Evolutionary conservation across 2,329 filamentous ascomycete species (phyloP), one percentile per base, ranked within the genome.

Genomic region (Fusarium pseudograminearum): DNA sequence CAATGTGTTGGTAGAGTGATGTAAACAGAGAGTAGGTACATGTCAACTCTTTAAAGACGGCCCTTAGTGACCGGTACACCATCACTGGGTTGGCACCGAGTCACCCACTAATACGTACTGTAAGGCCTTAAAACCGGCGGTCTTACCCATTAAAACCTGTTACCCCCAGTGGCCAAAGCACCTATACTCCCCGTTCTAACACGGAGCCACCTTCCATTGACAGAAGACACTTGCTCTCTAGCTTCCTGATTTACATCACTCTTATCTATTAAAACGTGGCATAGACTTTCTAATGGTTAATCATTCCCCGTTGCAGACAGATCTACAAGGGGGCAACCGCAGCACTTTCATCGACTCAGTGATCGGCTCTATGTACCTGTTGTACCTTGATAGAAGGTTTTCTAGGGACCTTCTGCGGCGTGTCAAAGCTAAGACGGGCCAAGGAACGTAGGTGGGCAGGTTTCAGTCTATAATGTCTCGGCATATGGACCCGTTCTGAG

Each of bases 401-500:
- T 51, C 48, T 36, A 51, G 24, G 34, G 33, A 7, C 48, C 48
- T 51, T 51, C 33, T 51, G 18, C 24, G 34, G 28, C 34, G 24
- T 38, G 34, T 50, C n/a, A 36, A 26, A 26, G 2, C 20, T 7
- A 50, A 15, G 10, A 12, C 24, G 48, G 48, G 9, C 26, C 14
- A 62, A 20, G 10, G 57, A 20, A 38, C 36, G 14, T 18, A 36
- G 16, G 33, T 36, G 5, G 12, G 12, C n/a, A 7, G n/a, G 36
- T 40, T 40, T 40, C 36, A 40, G n/a, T 14, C 26, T 28, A 26
- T 22, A 18, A 24, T 2, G 26, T 46, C 26, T 61, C 57, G 46
- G 60, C 15, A 44, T 51, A 51, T 40, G 48, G 20, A 20, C 14
- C 48, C 33, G 46, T 51, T 51, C 48, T 41, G 20, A 51, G 48